Percentiles rank a stretch among this genome's conserved stretches.
These are phyloP conservation scores for Lasiosphaeria miniovina DNA, from an alignment of 495 filamentous ascomycete genomes.

Conservation along the genomic window DNA sequence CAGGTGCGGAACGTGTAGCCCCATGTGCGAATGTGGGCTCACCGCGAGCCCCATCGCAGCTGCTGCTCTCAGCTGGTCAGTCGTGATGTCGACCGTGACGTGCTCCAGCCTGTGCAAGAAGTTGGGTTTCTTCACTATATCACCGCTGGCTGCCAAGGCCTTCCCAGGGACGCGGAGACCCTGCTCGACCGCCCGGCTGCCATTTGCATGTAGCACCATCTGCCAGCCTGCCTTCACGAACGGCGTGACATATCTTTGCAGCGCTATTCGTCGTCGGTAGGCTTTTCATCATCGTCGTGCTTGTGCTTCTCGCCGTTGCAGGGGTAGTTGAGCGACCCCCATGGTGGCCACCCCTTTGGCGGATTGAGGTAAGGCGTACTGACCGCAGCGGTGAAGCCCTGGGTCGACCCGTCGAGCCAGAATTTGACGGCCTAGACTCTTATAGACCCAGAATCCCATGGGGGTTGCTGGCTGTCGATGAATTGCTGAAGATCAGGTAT, in stretches of 20 bases:
- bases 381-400: constrained; percentile 13
- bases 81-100: constrained; percentile 12
- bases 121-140: not conserved
- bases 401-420: constrained; percentile 18
- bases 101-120: constrained; percentile 15
- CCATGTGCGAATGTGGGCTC: constrained; percentile 14
- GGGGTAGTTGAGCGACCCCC: constrained; percentile 6
- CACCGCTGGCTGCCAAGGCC: not conserved
- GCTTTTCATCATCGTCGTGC: too few species aligned
- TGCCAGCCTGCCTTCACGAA: constrained; percentile 12
- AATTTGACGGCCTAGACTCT: constrained; percentile 10
- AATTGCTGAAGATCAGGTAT: not conserved
- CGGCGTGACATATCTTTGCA: not conserved
- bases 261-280: constrained; percentile 2
- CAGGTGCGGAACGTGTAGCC: constrained; percentile 7
- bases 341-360: not conserved
- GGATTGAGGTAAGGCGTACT: constrained; percentile 5
- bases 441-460: constrained; percentile 6
- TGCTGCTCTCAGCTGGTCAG: constrained; percentile 1
- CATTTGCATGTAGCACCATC: constrained; percentile 14
- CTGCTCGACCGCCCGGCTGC: constrained; percentile 12
- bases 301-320: not conserved
- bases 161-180: not conserved
- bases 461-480: not conserved
- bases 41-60: constrained; percentile 5